Evolutionary conservation across 768 basidiomycete genomes (phyloP).

Genomic region (Tulasnella sp.): DNA sequence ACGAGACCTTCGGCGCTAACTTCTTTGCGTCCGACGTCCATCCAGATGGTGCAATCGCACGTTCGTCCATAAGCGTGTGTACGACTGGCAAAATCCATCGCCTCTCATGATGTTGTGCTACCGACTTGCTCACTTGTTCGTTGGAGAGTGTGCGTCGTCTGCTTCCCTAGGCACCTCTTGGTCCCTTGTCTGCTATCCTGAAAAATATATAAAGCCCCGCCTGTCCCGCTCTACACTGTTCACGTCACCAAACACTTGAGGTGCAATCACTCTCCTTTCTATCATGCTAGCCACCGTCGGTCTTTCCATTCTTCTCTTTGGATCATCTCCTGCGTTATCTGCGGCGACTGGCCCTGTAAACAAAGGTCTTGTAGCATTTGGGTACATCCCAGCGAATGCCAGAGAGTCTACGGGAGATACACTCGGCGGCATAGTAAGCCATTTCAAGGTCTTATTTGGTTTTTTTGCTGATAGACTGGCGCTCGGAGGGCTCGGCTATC

Average conservation of each 20-base stretch:
- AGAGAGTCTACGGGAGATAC: constrained; percentile 62
- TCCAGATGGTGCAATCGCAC: neutral
- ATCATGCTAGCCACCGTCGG: neutral
- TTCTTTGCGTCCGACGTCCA: neutral
- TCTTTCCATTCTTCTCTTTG: neutral
- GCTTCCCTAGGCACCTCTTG: neutral
- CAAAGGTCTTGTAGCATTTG: constrained; percentile 63
- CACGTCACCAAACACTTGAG: neutral
- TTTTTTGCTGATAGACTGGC: neutral
- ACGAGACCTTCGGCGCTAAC: neutral
- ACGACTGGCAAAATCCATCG: neutral
- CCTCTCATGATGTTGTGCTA: neutral
- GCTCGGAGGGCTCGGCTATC: constrained; percentile 51
- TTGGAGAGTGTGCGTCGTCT: neutral
- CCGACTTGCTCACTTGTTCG: neutral
- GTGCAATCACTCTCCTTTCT: neutral
- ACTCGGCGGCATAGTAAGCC: constrained; percentile 58
- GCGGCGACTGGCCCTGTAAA: neutral
- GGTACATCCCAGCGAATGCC: constrained; percentile 62
- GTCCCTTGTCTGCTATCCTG: neutral
- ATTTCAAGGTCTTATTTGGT: neutral
- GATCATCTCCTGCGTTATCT: neutral
- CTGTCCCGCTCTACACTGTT: neutral
- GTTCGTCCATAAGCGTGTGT: neutral
- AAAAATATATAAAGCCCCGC: neutral